phyloP scores from a whole-genome alignment of 1,284 basidiomycete species.

The Golubevia pallescens region DNA sequence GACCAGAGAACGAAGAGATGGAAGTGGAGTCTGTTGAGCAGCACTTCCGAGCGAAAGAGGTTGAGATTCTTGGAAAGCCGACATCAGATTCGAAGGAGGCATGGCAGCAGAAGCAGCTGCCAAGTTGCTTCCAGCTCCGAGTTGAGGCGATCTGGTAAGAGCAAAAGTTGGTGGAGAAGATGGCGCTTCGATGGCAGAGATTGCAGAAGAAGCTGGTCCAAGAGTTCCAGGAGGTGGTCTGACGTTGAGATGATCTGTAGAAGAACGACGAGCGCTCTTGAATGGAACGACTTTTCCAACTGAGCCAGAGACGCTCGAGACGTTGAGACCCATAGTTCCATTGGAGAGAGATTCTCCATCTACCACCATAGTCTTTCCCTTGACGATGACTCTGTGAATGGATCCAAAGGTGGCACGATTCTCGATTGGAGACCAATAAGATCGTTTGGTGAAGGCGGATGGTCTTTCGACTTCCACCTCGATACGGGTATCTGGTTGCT shows the following conservation, averaged over 20 bases:
- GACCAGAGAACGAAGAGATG: conserved; percentile 44
- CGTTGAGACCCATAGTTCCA: conserved; percentile 75
- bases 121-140: conserved; percentile 25
- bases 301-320: conserved; percentile 74
- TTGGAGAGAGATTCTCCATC: conserved; percentile 79
- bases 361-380: conserved; percentile 88
- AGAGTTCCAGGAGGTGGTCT: conserved; percentile 1
- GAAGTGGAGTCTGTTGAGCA: conserved; percentile 4
- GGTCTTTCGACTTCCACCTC: conserved; percentile 90
- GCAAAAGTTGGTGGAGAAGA: conserved; percentile 36
- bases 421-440: conserved; percentile 84
- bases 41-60: conserved; percentile 13
- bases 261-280: not conserved
- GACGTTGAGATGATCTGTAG: not conserved
- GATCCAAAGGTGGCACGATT: conserved; percentile 74
- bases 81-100: conserved; percentile 15
- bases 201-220: conserved; percentile 13
- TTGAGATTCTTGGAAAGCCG: conserved; percentile 55
- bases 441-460: conserved; percentile 69
- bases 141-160: conserved; percentile 37
- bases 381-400: conserved; percentile 88
- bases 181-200: conserved; percentile 45
- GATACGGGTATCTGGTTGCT: conserved; percentile 75
- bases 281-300: conserved; percentile 8
- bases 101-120: conserved; percentile 18